These are phyloP conservation scores for Rhizoclosmatium sp. DNA, from an alignment of 192 early-diverging fungal species.

Conservation along the genomic window DNA sequence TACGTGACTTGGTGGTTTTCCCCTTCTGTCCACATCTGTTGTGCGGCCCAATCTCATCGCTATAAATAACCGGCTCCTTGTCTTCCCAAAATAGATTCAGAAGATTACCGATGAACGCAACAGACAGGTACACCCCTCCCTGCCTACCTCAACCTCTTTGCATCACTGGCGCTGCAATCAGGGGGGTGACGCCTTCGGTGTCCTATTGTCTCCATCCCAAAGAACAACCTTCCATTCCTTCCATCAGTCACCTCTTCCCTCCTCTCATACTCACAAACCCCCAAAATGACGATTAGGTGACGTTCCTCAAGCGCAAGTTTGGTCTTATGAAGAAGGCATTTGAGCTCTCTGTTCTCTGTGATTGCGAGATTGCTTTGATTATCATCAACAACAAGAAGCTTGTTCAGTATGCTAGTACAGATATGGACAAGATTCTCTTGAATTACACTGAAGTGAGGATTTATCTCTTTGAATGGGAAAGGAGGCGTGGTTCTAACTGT, in stretches of 20 bases:
- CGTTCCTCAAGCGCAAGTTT: constrained; percentile 92
- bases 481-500: constrained; percentile 4
- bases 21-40: background rate
- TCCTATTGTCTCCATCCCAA: too few relatives aligned
- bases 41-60: background rate
- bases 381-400: constrained; percentile 97
- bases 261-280: background rate
- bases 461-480: background rate
- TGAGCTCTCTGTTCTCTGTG: constrained; percentile 93
- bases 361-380: constrained; percentile 93
- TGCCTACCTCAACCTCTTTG: background rate
- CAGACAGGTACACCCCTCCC: constrained; percentile 73
- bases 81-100: constrained; percentile 63
- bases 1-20: background rate
- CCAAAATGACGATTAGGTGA: constrained; percentile 64
- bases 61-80: constrained; percentile 23
- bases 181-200: background rate
- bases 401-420: constrained; percentile 89
- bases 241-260: constrained; percentile 17
- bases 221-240: background rate
- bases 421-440: constrained; percentile 92
- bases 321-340: constrained; percentile 98
- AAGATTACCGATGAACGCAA: constrained; percentile 90
- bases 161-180: background rate
- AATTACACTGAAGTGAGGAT: constrained; percentile 76